Base-by-base conservation (phyloP, 2,329 filamentous ascomycete species). In the Seiridium unicorne region DNA sequence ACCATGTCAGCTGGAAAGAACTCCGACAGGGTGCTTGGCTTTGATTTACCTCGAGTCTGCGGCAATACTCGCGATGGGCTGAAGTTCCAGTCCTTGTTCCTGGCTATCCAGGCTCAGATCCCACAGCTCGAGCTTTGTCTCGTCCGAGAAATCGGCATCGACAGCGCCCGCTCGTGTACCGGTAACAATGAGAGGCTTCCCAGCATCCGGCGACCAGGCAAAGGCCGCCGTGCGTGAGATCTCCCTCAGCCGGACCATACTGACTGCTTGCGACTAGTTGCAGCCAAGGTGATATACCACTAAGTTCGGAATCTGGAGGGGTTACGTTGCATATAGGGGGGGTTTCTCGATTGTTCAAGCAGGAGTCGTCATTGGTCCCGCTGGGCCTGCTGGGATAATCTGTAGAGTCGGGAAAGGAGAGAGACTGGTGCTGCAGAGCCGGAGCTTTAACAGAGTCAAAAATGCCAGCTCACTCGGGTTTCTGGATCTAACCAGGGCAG, bases 171-270 rank as follows among this genome's bases (percentile, higher is more conserved):
- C 93, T 68, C 93, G 89, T 51, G 95, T 99, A 69, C 95, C 95
- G 35, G 95, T 99, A 62, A 92, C 94, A 65, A 99, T 82, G 68
- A 96, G 83, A 69, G 94, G 93, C 68, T 89, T 87, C 44, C 86
- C 84, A 55, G 91, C 80, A 68, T 89, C 91, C 34, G 93, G 90
- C 68, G 92, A 97, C 94, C 95, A 99, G 72, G 95, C 92, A 77
- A 99, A 99, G 71, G 94, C 91, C 76, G 94, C 95, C 71, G 95
- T 99, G 79, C 95, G 88, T 75, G 93, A 91, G 73, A 99, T 96
- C 82, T 98, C 93, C 83, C 94, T 88, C 77, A 98, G 84, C 80
- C 93, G 91, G 78, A 97, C 94, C 95, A 99, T 99, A 76, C 68
- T 79, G 73, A 60, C 57, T 59, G 62, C n/a, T 40, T 46, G 44